Base-by-base conservation (phyloP, 495 filamentous ascomycete species). In the Aspergillus olivimuriae region DNA sequence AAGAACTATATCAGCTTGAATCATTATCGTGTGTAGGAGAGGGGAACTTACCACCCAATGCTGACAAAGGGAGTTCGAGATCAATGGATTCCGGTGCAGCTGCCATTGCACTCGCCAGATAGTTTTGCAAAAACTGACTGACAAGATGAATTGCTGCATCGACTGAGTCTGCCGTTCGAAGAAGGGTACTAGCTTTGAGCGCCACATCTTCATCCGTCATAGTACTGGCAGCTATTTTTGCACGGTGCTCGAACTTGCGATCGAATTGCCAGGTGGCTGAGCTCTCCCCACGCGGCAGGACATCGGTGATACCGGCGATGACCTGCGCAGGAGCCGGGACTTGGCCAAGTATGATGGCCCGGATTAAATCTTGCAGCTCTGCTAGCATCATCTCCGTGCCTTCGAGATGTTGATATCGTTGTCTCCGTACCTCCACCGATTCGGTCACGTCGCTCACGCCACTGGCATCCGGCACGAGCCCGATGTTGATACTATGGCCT, bases 401-500 rank as follows among this genome's bases (percentile, higher is more conserved):
- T 11, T 49, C 44, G 2, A 60, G 48, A 38, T 57, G 53, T n/a
- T 43, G 49, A 34, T 56, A 57, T 15, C 53, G 44, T 20, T 46
- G 47, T n/a, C 47, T 50, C 9, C 56, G 50, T 17, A 53, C 37
- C 22, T 57, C 56, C 16, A 39, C 39, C 11, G 50, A 42, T 30
- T 60, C 53, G n/a, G 35, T 6, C 34, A 60, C 34, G 18, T 59
- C 56, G 19, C 52, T 48, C 4, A 50, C 19, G n/a, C 56, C 56
- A 33, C 49, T 59, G 24, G 49, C 56, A 51, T 59, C 53, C 2
- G 56, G 56, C 12, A 69, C 55, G 11, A 57, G 46, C 11, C 64
- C 57, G 26, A 65, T 49, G 36, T 67, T 56, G 47, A 69, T 53
- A 8, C 48, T 45, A 30, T 46, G 31, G 1, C 60, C 61, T 2